Evolutionary conservation across 2,329 filamentous ascomycete species (phyloP).

Genomic region (Penicillium sumatraense): DNA sequence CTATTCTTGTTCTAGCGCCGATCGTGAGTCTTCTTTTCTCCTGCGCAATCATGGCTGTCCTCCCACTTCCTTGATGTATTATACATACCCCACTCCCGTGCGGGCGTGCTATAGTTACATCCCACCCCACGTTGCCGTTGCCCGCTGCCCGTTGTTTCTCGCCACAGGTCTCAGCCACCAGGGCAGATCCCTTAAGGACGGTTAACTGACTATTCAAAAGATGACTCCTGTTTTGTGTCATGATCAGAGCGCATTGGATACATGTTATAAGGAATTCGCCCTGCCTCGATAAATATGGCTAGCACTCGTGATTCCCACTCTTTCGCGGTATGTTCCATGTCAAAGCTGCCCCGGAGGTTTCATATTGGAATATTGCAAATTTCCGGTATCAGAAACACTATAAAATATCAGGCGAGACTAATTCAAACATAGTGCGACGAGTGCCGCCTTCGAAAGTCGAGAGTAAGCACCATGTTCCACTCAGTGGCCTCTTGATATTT

Average conservation of each 20-base stretch:
- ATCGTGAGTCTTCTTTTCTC: slow-evolving; percentile 35
- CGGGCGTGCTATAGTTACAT: slow-evolving; percentile 14
- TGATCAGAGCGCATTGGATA: slow-evolving; percentile 35
- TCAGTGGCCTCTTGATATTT: background rate
- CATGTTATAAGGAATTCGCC: slow-evolving; percentile 25
- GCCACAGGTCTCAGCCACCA: background rate
- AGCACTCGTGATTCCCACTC: slow-evolving; percentile 47
- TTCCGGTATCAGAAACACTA: background rate
- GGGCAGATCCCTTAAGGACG: background rate
- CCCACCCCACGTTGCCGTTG: slow-evolving; percentile 9
- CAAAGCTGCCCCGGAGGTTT: background rate
- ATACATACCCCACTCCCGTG: background rate
- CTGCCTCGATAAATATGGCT: slow-evolving; percentile 38
- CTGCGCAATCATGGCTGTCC: background rate
- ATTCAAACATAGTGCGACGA: slow-evolving; percentile 40
- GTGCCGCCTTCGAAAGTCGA: slow-evolving; percentile 46
- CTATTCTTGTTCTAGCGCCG: slow-evolving; percentile 32
- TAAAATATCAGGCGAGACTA: no score
- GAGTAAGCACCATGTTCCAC: slow-evolving; percentile 31
- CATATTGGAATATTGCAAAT: background rate
- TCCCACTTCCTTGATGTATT: background rate
- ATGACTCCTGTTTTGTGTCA: slow-evolving; percentile 39
- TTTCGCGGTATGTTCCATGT: slow-evolving; percentile 41
- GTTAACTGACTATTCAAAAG: slow-evolving; percentile 30
- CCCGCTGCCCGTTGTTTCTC: slow-evolving; percentile 4